Evolutionary conservation across 1,284 basidiomycete species (phyloP).

Genomic region (Anthracocystis setariae): DNA sequence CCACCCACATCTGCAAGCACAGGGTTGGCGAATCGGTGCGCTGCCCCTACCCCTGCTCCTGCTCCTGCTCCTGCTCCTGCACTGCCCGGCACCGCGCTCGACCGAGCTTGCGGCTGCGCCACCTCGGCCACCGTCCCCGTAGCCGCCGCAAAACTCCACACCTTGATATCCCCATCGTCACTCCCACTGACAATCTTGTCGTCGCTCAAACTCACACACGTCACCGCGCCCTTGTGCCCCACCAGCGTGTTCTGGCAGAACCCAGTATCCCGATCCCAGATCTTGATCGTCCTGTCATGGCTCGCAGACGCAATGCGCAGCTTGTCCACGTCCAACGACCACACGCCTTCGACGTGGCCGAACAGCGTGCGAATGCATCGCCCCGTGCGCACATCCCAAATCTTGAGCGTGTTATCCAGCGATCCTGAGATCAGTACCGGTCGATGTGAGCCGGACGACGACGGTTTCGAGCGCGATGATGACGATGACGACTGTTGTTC

Average conservation of each 20-base stretch:
- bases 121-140: neutral
- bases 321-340: slow-evolving; percentile 92
- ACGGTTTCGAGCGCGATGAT: slow-evolving; percentile 7
- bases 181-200: slow-evolving; percentile 95
- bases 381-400: slow-evolving; percentile 93
- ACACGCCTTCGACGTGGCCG: slow-evolving; percentile 92
- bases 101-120: neutral
- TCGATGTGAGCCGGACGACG: slow-evolving; percentile 8
- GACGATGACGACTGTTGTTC: neutral
- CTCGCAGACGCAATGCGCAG: slow-evolving; percentile 89
- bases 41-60: slow-evolving; percentile 1
- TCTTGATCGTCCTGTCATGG: slow-evolving; percentile 86
- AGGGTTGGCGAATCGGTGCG: slow-evolving; percentile 10
- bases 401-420: slow-evolving; percentile 93
- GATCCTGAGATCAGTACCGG: slow-evolving; percentile 86
- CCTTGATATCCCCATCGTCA: slow-evolving; percentile 80
- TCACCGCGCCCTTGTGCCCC: slow-evolving; percentile 93
- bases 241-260: slow-evolving; percentile 88
- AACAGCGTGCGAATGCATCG: slow-evolving; percentile 85
- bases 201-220: slow-evolving; percentile 87
- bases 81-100: no score
- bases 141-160: slow-evolving; percentile 60
- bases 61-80: neutral
- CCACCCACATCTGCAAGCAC: neutral
- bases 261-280: slow-evolving; percentile 93